Evolutionary conservation across 495 filamentous ascomycete genomes (phyloP).

Genomic region (Patellaria atrata): DNA sequence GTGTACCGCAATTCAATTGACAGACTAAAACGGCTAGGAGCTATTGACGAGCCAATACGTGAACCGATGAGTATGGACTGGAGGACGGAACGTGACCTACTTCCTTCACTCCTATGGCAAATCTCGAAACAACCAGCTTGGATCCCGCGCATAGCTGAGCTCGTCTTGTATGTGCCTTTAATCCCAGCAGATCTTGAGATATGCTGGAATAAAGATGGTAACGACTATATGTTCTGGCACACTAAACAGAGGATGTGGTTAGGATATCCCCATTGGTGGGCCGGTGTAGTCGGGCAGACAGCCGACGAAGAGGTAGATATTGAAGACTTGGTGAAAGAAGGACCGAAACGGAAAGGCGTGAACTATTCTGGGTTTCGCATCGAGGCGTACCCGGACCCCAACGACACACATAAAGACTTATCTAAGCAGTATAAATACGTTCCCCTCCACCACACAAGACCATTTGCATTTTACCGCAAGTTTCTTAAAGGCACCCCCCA

Average conservation of each 20-base stretch:
- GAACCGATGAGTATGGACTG: conserved; percentile 41
- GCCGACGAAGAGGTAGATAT: conserved; percentile 28
- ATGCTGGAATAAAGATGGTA: conserved; percentile 21
- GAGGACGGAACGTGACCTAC: conserved; percentile 30
- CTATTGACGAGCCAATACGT: conserved; percentile 30
- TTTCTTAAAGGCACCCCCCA: conserved; percentile 30
- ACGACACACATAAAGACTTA: conserved; percentile 34
- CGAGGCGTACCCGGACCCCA: conserved; percentile 39
- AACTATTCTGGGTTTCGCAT: conserved; percentile 44
- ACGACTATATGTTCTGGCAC: conserved; percentile 26
- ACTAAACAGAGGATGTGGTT: conserved; percentile 16
- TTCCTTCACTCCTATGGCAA: conserved; percentile 20
- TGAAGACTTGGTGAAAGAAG: conserved; percentile 31
- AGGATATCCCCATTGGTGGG: conserved; percentile 38
- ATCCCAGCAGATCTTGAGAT: conserved; percentile 27
- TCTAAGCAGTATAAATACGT: conserved; percentile 41
- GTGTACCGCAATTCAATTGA: conserved; percentile 35
- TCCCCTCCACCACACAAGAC: conserved; percentile 38
- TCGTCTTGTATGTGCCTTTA: conserved; percentile 39
- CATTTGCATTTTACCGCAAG: conserved; percentile 37
- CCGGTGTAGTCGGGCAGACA: conserved; percentile 38
- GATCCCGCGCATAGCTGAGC: conserved; percentile 40
- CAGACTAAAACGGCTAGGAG: conserved; percentile 30
- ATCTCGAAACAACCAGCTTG: conserved; percentile 34
- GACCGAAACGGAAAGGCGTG: conserved; percentile 28